Evolutionary conservation across 345 rosid genomes (phyloP).

Genomic region (Gossypium sturtianum): DNA sequence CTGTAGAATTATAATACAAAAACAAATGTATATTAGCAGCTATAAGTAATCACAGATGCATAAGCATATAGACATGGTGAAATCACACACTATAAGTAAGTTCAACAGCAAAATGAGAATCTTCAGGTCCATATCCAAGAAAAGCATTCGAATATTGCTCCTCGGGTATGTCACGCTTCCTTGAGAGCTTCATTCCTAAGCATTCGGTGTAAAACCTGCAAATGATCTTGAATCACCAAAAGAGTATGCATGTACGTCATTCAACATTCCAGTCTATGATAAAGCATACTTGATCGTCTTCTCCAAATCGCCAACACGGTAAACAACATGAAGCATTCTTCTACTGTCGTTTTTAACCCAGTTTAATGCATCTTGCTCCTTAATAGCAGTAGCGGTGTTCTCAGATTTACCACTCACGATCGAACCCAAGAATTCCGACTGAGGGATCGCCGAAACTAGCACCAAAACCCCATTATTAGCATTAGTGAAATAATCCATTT

Average conservation of each 20-base stretch:
- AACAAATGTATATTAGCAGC: no score
- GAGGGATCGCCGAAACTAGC: conserved; percentile 25
- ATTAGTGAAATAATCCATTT: neutral
- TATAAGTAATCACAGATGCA: neutral
- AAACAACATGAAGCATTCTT: conserved; percentile 91
- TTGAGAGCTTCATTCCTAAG: conserved; percentile 88
- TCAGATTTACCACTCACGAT: conserved; percentile 17
- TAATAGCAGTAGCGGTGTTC: conserved; percentile 4
- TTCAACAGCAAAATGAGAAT: conserved; percentile 84
- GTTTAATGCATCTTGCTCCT: conserved; percentile 44
- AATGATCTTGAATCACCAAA: neutral
- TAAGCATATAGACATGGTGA: neutral
- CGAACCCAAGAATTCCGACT: conserved; percentile 25
- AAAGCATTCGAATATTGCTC: conserved; percentile 92
- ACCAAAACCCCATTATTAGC: conserved; percentile 14
- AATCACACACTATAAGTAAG: conserved; percentile 75
- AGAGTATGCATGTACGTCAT: neutral
- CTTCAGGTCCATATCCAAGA: conserved; percentile 98
- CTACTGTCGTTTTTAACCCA: conserved; percentile 75
- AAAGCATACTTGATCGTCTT: conserved; percentile 71
- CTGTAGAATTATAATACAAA: conserved; percentile 30
- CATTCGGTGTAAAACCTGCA: conserved; percentile 93
- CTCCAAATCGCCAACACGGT: conserved; percentile 95
- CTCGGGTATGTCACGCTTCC: conserved; percentile 98
- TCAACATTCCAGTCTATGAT: neutral